phyloP scores from a whole-genome alignment of 148 eudicot species.

The Tetragonia tetragonoides region DNA sequence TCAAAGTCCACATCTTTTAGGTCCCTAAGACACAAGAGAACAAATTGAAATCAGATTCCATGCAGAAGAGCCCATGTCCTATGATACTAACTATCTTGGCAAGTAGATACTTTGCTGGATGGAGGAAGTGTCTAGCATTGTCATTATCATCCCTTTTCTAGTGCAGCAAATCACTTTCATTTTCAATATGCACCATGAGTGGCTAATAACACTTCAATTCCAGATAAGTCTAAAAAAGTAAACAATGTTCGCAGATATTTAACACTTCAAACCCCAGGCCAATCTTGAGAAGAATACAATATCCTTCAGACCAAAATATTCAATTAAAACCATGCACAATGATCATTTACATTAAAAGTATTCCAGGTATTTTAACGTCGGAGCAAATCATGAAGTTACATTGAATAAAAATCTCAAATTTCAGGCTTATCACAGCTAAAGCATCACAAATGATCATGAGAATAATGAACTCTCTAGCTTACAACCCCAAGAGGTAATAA shows the following conservation, averaged over 20 bases:
- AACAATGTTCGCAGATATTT: neutral
- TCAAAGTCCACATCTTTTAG: constrained; percentile 67
- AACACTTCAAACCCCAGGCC: neutral
- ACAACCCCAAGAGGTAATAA: too few species aligned
- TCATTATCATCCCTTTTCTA: neutral
- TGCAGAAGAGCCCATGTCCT: neutral
- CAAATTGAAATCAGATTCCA: constrained; percentile 7
- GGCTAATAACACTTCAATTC: too few species aligned
- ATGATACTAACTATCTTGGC: neutral
- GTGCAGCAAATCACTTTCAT: neutral
- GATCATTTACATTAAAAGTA: too few species aligned
- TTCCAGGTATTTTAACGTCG: too few species aligned
- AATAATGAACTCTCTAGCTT: too few species aligned
- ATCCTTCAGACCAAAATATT: neutral
- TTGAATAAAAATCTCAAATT: neutral
- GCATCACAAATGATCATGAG: neutral
- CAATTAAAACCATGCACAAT: neutral
- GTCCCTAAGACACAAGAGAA: constrained; percentile 35
- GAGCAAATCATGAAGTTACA: neutral
- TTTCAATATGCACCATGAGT: neutral
- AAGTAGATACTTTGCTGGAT: neutral
- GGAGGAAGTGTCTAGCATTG: neutral
- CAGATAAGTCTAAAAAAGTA: too few species aligned
- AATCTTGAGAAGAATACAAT: neutral
- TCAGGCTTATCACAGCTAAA: neutral